phyloP scores from a whole-genome alignment of 257 asterid genomes.

The Solanum pinnatisectum region DNA sequence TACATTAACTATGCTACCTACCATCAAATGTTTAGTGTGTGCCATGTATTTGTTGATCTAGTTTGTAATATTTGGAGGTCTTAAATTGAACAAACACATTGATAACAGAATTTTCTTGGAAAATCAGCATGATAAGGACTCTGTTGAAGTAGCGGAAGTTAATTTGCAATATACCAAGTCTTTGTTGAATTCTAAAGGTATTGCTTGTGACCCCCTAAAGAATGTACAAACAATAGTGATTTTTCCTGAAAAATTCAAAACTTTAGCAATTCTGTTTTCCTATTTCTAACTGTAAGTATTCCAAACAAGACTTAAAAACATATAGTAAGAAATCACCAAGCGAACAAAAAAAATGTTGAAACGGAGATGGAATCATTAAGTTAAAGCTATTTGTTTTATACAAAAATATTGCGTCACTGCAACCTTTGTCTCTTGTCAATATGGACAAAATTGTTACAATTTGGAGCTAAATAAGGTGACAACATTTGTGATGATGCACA shows the following conservation, averaged over 20 bases:
- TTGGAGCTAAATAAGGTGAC: not conserved
- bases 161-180: not conserved
- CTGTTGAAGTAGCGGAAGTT: not conserved
- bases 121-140: not conserved
- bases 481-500: conserved; percentile 2
- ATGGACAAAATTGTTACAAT: conserved; percentile 1
- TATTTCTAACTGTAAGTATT: too few relatives aligned
- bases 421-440: conserved; percentile 29
- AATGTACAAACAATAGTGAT: not conserved
- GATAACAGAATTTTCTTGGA: not conserved
- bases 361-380: not conserved
- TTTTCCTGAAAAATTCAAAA: not conserved
- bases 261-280: too few relatives aligned
- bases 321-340: too few relatives aligned
- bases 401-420: not conserved
- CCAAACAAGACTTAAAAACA: too few relatives aligned
- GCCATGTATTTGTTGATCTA: not conserved
- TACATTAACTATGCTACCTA: not conserved
- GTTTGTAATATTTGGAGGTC: not conserved
- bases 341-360: not conserved
- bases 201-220: not conserved
- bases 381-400: not conserved
- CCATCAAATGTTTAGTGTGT: not conserved
- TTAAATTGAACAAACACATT: not conserved
- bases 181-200: not conserved